These are phyloP conservation scores for Pichia sp. DNA, from an alignment of 1,139 yeast species.

Conservation along the genomic window DNA sequence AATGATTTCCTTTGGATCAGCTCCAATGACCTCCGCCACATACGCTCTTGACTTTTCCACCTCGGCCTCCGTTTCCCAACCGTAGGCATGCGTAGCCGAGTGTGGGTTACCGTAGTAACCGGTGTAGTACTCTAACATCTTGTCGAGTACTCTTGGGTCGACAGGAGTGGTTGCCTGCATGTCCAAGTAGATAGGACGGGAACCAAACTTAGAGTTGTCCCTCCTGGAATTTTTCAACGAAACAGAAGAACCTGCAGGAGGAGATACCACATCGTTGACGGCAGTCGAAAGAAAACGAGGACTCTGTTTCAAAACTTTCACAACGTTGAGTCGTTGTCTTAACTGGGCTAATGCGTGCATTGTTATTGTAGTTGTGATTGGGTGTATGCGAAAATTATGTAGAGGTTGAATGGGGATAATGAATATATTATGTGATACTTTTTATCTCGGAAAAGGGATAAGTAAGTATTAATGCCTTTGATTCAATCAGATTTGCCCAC, in stretches of 20 bases:
- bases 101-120: slow-evolving; percentile 97
- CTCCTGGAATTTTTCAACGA: slow-evolving; percentile 44
- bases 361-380: neutral
- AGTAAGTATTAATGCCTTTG: no score
- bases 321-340: neutral
- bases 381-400: no score
- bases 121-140: slow-evolving; percentile 87
- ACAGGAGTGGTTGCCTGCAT: slow-evolving; percentile 98
- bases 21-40: slow-evolving; percentile 78
- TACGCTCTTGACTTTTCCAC: slow-evolving; percentile 83
- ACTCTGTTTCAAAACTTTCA: neutral
- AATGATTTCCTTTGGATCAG: slow-evolving; percentile 94
- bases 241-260: slow-evolving; percentile 41
- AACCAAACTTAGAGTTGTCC: slow-evolving; percentile 46
- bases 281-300: slow-evolving; percentile 3
- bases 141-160: slow-evolving; percentile 93
- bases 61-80: slow-evolving; percentile 96
- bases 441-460: no score
- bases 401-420: no score
- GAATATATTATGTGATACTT: no score
- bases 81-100: slow-evolving; percentile 95
- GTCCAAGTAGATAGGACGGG: slow-evolving; percentile 87
- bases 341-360: neutral
- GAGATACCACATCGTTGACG: slow-evolving; percentile 8
- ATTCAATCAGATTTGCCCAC: no score